Percentiles rank a stretch among this genome's conserved stretches.
phyloP scores from a whole-genome alignment of 2,329 filamentous ascomycete species.

The Cladosporium cucumerinum region DNA sequence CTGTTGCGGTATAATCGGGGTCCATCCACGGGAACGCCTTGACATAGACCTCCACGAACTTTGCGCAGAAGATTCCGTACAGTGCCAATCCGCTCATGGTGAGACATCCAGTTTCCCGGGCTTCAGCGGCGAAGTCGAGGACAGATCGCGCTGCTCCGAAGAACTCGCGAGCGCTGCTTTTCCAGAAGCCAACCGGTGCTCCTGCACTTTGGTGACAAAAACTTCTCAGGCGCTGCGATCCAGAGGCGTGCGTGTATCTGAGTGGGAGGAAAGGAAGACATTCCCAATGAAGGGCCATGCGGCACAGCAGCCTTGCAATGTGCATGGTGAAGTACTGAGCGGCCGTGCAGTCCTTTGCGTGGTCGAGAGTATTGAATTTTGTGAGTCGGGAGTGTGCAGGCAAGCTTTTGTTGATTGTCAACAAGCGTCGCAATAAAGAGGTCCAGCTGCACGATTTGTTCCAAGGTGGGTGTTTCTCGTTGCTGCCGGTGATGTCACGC shows the following conservation, averaged over 20 bases:
- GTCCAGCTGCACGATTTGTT: background rate
- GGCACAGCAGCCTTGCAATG: background rate
- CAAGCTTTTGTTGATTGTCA: background rate
- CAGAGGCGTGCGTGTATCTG: background rate
- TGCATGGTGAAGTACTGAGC: background rate
- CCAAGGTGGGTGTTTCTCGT: background rate
- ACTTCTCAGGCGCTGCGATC: background rate
- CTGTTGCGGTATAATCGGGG: background rate
- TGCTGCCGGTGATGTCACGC: background rate
- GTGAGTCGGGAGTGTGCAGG: background rate
- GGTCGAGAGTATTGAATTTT: background rate
- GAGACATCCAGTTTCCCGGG: background rate
- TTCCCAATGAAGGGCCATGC: background rate
- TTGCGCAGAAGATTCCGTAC: background rate
- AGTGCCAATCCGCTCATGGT: background rate
- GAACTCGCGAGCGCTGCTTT: background rate
- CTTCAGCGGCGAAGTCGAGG: background rate
- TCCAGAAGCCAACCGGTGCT: background rate
- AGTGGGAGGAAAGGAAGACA: background rate
- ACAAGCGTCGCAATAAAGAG: background rate
- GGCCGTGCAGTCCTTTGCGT: background rate
- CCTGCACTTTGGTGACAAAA: background rate
- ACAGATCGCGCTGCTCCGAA: background rate
- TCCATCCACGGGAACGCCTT: background rate
- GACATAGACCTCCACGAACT: background rate